Percentiles rank a stretch among this genome's conserved stretches.
Evolutionary conservation across 2,329 filamentous ascomycete genomes (phyloP).

Genomic region (Paracorniculantispora psalliotae): DNA sequence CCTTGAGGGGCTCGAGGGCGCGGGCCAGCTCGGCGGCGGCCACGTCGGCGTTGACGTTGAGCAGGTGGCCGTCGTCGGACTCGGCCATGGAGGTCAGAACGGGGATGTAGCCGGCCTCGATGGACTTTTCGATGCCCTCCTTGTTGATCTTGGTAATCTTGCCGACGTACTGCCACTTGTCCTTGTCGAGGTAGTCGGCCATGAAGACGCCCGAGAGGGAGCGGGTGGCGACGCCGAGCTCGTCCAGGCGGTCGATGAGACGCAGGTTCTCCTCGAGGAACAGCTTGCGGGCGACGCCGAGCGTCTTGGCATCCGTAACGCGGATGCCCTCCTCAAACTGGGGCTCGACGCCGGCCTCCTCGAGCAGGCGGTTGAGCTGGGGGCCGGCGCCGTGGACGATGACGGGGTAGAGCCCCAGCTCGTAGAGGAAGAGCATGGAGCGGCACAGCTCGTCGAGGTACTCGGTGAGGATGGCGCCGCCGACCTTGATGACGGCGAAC

Average conservation of each 20-base stretch:
- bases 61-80: constrained; percentile 80
- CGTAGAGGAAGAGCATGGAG: constrained; percentile 84
- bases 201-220: constrained; percentile 89
- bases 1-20: constrained; percentile 87
- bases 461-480: constrained; percentile 91
- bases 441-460: constrained; percentile 88
- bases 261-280: constrained; percentile 96
- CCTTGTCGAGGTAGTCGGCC: constrained; percentile 92
- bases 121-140: constrained; percentile 82
- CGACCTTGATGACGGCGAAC: constrained; percentile 98
- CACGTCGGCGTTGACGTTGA: constrained; percentile 98
- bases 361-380: constrained; percentile 86
- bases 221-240: constrained; percentile 81
- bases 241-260: constrained; percentile 82
- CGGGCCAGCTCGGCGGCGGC: constrained; percentile 89
- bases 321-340: constrained; percentile 95
- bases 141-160: constrained; percentile 94
- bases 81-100: constrained; percentile 96
- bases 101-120: constrained; percentile 84
- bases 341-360: constrained; percentile 87
- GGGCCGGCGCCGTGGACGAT: constrained; percentile 94
- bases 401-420: constrained; percentile 90
- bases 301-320: constrained; percentile 91
- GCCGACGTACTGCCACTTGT: constrained; percentile 92
- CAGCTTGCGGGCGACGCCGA: constrained; percentile 83